Evolutionary conservation across 805 yeast species (phyloP).

Genomic region (Wickerhamiella shivajii): DNA sequence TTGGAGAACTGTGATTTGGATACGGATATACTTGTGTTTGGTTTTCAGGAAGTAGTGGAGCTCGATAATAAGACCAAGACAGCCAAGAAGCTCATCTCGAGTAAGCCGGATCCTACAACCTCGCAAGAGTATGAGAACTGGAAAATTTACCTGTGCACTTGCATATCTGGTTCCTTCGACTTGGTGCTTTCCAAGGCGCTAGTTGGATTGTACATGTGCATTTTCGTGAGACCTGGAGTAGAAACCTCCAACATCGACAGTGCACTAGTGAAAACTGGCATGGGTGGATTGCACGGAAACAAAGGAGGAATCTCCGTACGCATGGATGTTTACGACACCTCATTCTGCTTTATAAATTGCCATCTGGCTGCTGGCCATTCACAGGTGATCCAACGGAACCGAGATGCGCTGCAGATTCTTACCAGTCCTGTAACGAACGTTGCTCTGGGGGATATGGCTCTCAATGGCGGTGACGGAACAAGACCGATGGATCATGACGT

Average conservation of each 20-base stretch:
- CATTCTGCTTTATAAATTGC: slow-evolving; percentile 64
- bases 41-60: slow-evolving; percentile 82
- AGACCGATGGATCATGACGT: slow-evolving; percentile 62
- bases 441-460: slow-evolving; percentile 2
- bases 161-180: slow-evolving; percentile 28
- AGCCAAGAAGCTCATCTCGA: slow-evolving; percentile 34
- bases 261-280: slow-evolving; percentile 74
- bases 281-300: slow-evolving; percentile 73
- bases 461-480: slow-evolving; percentile 9
- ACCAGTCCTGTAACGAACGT: slow-evolving; percentile 20
- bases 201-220: slow-evolving; percentile 66
- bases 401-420: slow-evolving; percentile 67
- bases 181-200: slow-evolving; percentile 63
- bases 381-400: slow-evolving; percentile 68
- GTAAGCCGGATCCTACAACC: slow-evolving; percentile 22
- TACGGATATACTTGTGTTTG: slow-evolving; percentile 59
- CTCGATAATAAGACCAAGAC: slow-evolving; percentile 71
- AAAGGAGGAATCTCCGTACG: slow-evolving; percentile 69
- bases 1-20: slow-evolving; percentile 7
- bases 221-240: slow-evolving; percentile 47
- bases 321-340: slow-evolving; percentile 48
- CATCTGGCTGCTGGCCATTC: slow-evolving; percentile 91
- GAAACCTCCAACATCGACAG: slow-evolving; percentile 51
- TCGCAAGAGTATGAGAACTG: slow-evolving; percentile 22
- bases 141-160: slow-evolving; percentile 21